A percentile compares a stretch with the other conserved stretches of the same genome.
These are phyloP conservation scores for Cercospora sp. DNA, from an alignment of 2,329 filamentous ascomycete genomes.

Conservation along the genomic window DNA sequence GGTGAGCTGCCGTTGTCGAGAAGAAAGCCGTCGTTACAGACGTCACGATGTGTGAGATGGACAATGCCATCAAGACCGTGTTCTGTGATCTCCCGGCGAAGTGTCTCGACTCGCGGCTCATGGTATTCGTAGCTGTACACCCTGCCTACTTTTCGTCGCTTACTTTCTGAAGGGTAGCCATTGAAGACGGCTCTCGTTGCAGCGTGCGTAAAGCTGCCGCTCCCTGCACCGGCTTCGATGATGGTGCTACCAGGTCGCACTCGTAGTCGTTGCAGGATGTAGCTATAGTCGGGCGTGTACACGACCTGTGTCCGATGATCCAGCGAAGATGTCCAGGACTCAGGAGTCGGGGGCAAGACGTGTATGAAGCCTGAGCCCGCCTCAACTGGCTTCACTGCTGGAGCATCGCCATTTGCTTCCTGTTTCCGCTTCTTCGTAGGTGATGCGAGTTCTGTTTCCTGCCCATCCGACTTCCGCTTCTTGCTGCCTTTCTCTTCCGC, in stretches of 20 bases:
- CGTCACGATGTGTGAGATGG: conserved; percentile 73
- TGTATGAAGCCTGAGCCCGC: conserved; percentile 71
- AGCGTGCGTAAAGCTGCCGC: conserved; percentile 81
- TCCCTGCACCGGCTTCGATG: conserved; percentile 80
- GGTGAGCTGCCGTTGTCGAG: conserved; percentile 49
- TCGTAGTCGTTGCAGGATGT: conserved; percentile 73
- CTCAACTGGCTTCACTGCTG: conserved; percentile 52
- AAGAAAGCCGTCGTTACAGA: conserved; percentile 73
- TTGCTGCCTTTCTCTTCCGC: conserved; percentile 13
- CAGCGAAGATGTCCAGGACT: conserved; percentile 77
- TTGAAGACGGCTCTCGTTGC: conserved; percentile 73
- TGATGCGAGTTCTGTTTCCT: conserved; percentile 21
- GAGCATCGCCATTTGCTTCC: conserved; percentile 2
- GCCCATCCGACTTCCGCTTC: conserved; percentile 49
- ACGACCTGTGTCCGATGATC: conserved; percentile 84
- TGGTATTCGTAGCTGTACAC: conserved; percentile 86
- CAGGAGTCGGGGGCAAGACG: conserved; percentile 74
- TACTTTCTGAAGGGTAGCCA: conserved; percentile 56
- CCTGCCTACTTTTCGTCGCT: conserved; percentile 54
- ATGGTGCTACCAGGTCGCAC: conserved; percentile 70
- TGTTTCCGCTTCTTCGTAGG: conserved; percentile 39
- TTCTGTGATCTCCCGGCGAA: conserved; percentile 66
- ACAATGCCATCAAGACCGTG: conserved; percentile 68
- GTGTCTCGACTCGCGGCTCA: conserved; percentile 67
- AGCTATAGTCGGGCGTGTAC: conserved; percentile 84